Conservation (phyloP, 2,329 filamentous ascomycete genomes). For the Colletotrichum viniferum region DNA sequence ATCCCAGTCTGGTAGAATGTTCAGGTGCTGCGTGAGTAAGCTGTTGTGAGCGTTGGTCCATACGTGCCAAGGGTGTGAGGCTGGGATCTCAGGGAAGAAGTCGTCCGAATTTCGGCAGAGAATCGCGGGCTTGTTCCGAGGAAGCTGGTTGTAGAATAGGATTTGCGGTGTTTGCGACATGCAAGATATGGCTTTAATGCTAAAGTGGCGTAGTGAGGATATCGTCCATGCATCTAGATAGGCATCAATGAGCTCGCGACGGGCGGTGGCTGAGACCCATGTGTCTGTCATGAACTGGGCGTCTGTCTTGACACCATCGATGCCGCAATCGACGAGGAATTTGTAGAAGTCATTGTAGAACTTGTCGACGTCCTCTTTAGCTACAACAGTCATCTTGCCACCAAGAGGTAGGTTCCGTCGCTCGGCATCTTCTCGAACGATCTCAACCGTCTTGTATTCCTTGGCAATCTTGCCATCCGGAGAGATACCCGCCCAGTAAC, state of each 20-base stretch:
- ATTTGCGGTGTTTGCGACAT: conserved; percentile 92
- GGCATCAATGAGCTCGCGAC: conserved; percentile 72
- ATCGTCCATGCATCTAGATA: conserved; percentile 90
- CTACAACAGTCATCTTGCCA: conserved; percentile 74
- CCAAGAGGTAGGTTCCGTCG: conserved; percentile 55
- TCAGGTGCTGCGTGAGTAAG: conserved; percentile 82
- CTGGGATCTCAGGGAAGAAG: conserved; percentile 84
- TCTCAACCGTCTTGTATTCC: conserved; percentile 75
- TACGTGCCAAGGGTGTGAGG: conserved; percentile 91
- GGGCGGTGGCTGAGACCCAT: conserved; percentile 68
- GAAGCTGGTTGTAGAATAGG: conserved; percentile 83
- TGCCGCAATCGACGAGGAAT: conserved; percentile 74
- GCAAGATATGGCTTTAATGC: conserved; percentile 82
- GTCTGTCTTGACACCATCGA: conserved; percentile 92
- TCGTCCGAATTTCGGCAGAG: conserved; percentile 87
- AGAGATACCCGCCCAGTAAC: conserved; percentile 92
- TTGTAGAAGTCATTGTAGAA: conserved; percentile 93
- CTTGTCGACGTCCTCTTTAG: conserved; percentile 71
- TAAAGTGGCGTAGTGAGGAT: conserved; percentile 78
- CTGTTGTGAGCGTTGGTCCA: conserved; percentile 93
- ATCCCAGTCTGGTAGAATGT: conserved; percentile 83
- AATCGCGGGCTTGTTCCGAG: conserved; percentile 74
- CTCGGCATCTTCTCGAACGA: conserved; percentile 53
- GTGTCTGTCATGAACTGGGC: conserved; percentile 89
- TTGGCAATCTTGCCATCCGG: conserved; percentile 75